Base-by-base conservation (phyloP, 495 filamentous ascomycete genomes). In the Tuber brumale region DNA sequence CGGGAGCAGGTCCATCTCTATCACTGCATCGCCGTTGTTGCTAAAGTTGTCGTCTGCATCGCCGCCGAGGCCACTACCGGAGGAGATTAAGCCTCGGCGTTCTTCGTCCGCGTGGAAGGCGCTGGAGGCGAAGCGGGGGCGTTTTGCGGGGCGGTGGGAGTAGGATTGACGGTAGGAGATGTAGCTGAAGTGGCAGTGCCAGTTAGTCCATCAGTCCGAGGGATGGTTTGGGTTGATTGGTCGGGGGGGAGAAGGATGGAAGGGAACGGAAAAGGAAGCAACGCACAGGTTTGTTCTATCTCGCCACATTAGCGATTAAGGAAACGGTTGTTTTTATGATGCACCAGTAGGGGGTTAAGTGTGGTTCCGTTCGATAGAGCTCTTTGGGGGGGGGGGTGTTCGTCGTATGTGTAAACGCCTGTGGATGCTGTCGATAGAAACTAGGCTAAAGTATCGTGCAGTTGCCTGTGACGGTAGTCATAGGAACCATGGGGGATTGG, bases 131-230 rank as follows among this genome's bases (percentile, higher is more conserved):
- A 92, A 92, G 72, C 89, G 90, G 74, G 91, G 88, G 85, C 92
- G 93, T 86, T 96, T 94, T 71, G 92, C 88, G 70, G 95, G 95
- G 83, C 97, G 94, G 85, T 98, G 95, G 79, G 94, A 89, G 85
- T 97, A 97, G 76, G 95, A 97, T 86, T 98, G 95, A 75, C 95
- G 94, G 87, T 98, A 99, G 82, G 95, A 97, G 83, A 99, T 96
- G 85, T 94, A 99, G 83, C 95, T 97, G 82, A 44, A 31, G 27
- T 66, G 61, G 31, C 14, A 35, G 31, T 44, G n/a, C 39, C 48
- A 41, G 69, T 82, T 72, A 78, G 72, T 66, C 72, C 19, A 43
- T 31, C 73, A 70, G 37, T 81, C 74, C 78, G 77, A 74, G 66
- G 66, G 72, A 71, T 27, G 41, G 77, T 69, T 48, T 18, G 12